Base-by-base conservation (phyloP, 75 land plant species). In the Sequoia sempervirens region DNA sequence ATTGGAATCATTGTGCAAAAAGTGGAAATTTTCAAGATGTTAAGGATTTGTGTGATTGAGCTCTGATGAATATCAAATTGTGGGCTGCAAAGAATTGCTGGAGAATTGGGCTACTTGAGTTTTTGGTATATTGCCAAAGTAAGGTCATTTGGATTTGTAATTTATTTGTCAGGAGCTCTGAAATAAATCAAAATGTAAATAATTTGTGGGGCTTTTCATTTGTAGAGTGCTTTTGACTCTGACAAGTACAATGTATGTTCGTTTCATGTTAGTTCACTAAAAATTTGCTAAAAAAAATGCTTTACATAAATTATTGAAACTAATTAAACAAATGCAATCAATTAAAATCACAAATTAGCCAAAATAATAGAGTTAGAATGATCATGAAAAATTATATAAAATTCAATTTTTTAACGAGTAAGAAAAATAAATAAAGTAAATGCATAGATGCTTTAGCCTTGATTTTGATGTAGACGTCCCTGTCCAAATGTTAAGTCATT, bases 61-160 rank as follows among this genome's bases (percentile, higher is more conserved):
- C 80, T 78, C 14, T 78, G 47, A 12, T 43, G 36, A 78, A 78
- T 45, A n/a, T 78, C 30, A 26, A 28, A 45, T 78, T 45, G 80
- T 78, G 28, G 32, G 30, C 47, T 78, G 80, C 12, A 78, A 78
- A 41, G n/a, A 78, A 26, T 5, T 78, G 50, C 47, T 78, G 30
- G 80, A 45, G 28, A 23, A 78, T 78, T 45, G 30, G 52, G 23
- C 45, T 78, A 26, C 47, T n/a, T 78, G 80, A 52, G n/a, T 78
- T 38, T 12, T 78, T 78, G 80, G 80, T 47, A 78, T 78, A 78
- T 78, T 78, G 80, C 80, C 30, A 45, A 45, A 45, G 36, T 45
- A n/a, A 47, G 26, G n/a, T 47, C 80, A 41, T 78, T 78, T 78
- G 80, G 28, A 78, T n/a, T 78, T 45, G 80, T 78, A 78, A 78